phyloP scores from a whole-genome alignment of 2,329 filamentous ascomycete species.

The Neofusicoccum kwambonambiense region DNA sequence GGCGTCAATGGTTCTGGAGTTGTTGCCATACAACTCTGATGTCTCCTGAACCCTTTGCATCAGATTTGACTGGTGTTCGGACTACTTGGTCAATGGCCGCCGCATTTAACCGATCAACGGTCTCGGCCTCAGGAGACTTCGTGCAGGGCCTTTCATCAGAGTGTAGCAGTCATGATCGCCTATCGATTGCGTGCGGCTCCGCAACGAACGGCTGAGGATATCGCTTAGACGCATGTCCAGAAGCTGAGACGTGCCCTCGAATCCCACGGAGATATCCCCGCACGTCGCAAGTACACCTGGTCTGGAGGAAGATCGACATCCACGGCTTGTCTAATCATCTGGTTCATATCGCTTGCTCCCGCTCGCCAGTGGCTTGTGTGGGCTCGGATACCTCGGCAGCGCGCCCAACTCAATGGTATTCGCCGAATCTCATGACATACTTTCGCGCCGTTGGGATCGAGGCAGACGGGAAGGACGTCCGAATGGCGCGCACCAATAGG shows the following conservation, averaged over 20 bases:
- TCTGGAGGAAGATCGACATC: neutral
- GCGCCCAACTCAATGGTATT: no score
- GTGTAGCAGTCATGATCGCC: neutral
- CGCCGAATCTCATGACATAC: no score
- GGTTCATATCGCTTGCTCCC: neutral
- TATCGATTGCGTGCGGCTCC: neutral
- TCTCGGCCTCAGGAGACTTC: neutral
- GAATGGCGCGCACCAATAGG: neutral
- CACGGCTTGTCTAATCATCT: neutral
- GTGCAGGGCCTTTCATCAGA: neutral
- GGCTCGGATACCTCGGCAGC: neutral
- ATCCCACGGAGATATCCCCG: neutral
- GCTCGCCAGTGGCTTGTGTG: neutral
- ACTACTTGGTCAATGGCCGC: neutral
- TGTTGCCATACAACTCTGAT: neutral
- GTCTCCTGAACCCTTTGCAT: neutral
- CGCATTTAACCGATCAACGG: neutral
- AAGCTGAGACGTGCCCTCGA: neutral
- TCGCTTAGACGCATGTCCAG: neutral
- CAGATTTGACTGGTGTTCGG: neutral
- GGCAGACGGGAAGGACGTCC: neutral
- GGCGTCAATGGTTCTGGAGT: neutral
- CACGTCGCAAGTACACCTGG: neutral
- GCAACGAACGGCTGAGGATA: neutral
- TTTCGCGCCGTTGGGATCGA: neutral